A percentile compares a stretch with the other conserved stretches of the same genome.
Conservation (phyloP, 192 early-diverging fungal species). For the Coemansia javaensis region DNA sequence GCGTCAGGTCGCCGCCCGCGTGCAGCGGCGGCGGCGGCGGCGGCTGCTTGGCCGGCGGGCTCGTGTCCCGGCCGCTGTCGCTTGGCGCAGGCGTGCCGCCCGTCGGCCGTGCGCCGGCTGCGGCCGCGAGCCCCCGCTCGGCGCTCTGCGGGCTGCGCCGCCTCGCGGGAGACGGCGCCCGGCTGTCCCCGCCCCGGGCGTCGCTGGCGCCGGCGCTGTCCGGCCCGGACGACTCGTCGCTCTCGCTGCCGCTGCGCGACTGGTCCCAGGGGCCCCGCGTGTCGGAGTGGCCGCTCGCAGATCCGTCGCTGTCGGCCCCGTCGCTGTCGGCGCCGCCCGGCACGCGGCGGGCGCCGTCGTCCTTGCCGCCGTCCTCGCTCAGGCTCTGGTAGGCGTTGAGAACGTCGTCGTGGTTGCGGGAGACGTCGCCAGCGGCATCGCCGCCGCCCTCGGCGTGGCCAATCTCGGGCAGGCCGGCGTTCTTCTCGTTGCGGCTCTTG, state of each 20-base stretch:
- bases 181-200: too few species aligned
- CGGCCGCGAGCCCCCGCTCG: too few species aligned
- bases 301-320: not conserved
- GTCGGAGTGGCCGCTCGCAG: too few species aligned
- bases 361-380: slow-evolving; percentile 18
- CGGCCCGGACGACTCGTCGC: slow-evolving; percentile 3
- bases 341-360: not conserved
- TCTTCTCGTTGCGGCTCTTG: slow-evolving; percentile 36
- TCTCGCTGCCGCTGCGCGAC: slow-evolving; percentile 10
- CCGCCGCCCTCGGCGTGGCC: slow-evolving; percentile 33
- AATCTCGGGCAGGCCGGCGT: slow-evolving; percentile 39
- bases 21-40: not conserved
- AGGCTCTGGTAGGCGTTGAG: slow-evolving; percentile 43
- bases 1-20: not conserved
- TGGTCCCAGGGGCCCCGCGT: too few species aligned
- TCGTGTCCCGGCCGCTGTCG: too few species aligned
- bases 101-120: not conserved
- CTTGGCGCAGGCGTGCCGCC: too few species aligned
- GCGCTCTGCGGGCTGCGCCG: not conserved
- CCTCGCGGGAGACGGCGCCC: too few species aligned
- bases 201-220: too few species aligned
- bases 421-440: slow-evolving; percentile 33
- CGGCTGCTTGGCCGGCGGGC: too few species aligned
- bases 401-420: slow-evolving; percentile 24
- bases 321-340: not conserved